Percentiles rank a stretch among this genome's conserved stretches.
Evolutionary conservation across 1,284 basidiomycete genomes (phyloP).

Genomic region (Leucoagaricus sp.): DNA sequence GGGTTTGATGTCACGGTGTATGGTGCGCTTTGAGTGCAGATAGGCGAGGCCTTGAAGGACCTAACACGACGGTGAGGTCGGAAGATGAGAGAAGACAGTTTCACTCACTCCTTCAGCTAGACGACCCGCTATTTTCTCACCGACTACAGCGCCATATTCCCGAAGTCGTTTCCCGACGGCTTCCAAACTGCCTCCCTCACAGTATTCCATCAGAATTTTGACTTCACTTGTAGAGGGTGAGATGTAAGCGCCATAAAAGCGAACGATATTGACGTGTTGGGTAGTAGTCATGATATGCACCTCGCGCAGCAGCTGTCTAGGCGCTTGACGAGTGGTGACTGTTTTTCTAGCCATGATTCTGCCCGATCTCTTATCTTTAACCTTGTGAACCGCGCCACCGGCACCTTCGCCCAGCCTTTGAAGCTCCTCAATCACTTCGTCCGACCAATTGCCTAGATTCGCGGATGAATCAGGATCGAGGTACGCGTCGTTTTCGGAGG

Average conservation of each 20-base stretch:
- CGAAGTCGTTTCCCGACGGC: slow-evolving; percentile 85
- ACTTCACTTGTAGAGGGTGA: slow-evolving; percentile 91
- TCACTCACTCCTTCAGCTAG: slow-evolving; percentile 84
- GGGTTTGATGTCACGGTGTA: slow-evolving; percentile 98
- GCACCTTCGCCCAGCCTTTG: slow-evolving; percentile 90
- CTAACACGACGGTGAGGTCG: slow-evolving; percentile 36
- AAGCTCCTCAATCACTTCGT: slow-evolving; percentile 74
- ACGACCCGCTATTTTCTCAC: slow-evolving; percentile 91
- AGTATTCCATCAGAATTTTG: slow-evolving; percentile 94
- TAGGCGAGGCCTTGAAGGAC: slow-evolving; percentile 91
- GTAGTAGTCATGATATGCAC: slow-evolving; percentile 88
- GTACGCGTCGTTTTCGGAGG: slow-evolving; percentile 5
- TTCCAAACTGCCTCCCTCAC: slow-evolving; percentile 90
- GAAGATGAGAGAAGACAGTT: slow-evolving; percentile 1
- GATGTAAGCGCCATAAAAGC: slow-evolving; percentile 95
- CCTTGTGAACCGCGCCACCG: slow-evolving; percentile 94
- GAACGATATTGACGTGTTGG: slow-evolving; percentile 86
- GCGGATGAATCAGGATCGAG: slow-evolving; percentile 5
- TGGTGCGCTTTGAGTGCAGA: slow-evolving; percentile 88
- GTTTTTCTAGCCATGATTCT: slow-evolving; percentile 94
- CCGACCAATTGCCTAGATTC: slow-evolving; percentile 47
- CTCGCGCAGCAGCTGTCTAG: slow-evolving; percentile 93
- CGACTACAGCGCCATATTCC: slow-evolving; percentile 78
- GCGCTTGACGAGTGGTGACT: slow-evolving; percentile 93
- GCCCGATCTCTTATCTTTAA: slow-evolving; percentile 76